Percentiles rank a stretch among this genome's conserved stretches.
phyloP scores from a whole-genome alignment of 2,329 filamentous ascomycete genomes.

The Paramyrothecium sp. region DNA sequence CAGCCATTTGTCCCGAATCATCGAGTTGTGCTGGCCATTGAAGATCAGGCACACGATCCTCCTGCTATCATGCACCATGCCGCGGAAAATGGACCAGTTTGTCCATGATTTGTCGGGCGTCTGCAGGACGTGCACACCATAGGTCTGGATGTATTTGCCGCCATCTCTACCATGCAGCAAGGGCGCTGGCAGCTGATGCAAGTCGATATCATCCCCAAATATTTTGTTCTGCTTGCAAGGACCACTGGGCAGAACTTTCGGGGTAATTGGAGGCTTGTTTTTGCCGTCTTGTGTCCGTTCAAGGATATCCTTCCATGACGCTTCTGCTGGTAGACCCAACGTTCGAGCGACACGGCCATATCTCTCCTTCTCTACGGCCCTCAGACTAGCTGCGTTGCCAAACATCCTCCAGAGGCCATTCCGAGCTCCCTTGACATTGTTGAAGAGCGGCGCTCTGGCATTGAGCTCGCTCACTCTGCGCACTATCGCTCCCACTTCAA shows the following conservation, averaged over 20 bases:
- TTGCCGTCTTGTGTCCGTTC: constrained; percentile 36
- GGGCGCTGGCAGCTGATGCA: constrained; percentile 39
- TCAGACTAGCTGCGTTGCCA: constrained; percentile 38
- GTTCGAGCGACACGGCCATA: constrained; percentile 42
- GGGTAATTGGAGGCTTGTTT: constrained; percentile 26
- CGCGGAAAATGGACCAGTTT: constrained; percentile 42
- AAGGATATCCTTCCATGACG: constrained; percentile 26
- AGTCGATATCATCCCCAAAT: constrained; percentile 36
- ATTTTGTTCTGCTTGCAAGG: constrained; percentile 42
- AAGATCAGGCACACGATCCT: constrained; percentile 40
- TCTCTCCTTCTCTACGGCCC: constrained; percentile 24
- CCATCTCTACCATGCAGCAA: constrained; percentile 43
- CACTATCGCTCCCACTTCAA: constrained; percentile 46
- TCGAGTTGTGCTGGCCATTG: constrained; percentile 42
- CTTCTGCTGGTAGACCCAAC: constrained; percentile 35
- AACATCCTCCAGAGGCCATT: constrained; percentile 47
- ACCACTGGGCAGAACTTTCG: constrained; percentile 31
- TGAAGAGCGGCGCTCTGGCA: constrained; percentile 48
- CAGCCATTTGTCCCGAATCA: constrained; percentile 45
- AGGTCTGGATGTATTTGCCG: constrained; percentile 49
- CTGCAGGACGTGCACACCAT: constrained; percentile 46
- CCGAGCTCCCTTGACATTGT: constrained; percentile 45
- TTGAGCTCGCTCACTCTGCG: constrained; percentile 41
- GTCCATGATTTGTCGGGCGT: constrained; percentile 45
- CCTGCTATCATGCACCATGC: constrained; percentile 44